Percentiles rank a stretch among this genome's conserved stretches.
Conservation (phyloP, 768 basidiomycete species). For the Suillus subluteus region DNA sequence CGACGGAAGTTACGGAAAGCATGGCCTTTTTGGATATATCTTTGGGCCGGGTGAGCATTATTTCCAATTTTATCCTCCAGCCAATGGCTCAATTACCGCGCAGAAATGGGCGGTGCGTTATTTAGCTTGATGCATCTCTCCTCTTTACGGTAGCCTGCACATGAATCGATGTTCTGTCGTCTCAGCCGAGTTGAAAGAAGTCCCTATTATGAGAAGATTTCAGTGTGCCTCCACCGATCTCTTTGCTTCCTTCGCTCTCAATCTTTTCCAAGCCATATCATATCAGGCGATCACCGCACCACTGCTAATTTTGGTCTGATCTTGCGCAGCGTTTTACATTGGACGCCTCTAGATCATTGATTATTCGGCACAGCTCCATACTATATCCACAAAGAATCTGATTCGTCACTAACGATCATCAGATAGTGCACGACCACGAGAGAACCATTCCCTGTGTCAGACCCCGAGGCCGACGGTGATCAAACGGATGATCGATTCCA, state of each 20-base stretch:
- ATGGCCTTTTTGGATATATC: no score
- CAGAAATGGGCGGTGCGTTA: no score
- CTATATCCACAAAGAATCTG: conserved; percentile 32
- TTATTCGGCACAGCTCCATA: conserved; percentile 20
- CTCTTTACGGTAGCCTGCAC: no score
- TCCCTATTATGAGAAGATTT: no score
- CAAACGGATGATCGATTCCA: conserved; percentile 15
- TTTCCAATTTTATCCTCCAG: no score
- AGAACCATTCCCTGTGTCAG: conserved; percentile 20
- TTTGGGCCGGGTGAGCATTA: no score
- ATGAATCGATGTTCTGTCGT: no score
- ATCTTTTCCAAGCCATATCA: conserved; percentile 29
- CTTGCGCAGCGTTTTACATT: conserved; percentile 33
- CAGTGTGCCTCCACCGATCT: conserved; percentile 2
- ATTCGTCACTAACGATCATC: conserved; percentile 39
- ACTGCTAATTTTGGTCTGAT: conserved; percentile 28
- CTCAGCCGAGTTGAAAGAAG: no score
- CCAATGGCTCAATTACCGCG: no score
- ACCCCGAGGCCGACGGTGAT: not conserved
- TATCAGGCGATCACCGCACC: conserved; percentile 19
- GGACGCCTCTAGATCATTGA: conserved; percentile 39
- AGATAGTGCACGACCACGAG: conserved; percentile 39
- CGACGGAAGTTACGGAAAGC: no score
- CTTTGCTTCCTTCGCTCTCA: conserved; percentile 35
- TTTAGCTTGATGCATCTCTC: no score